Evolutionary conservation across 805 yeast genomes (phyloP).

Genomic region (Pichia membranifaciens): DNA sequence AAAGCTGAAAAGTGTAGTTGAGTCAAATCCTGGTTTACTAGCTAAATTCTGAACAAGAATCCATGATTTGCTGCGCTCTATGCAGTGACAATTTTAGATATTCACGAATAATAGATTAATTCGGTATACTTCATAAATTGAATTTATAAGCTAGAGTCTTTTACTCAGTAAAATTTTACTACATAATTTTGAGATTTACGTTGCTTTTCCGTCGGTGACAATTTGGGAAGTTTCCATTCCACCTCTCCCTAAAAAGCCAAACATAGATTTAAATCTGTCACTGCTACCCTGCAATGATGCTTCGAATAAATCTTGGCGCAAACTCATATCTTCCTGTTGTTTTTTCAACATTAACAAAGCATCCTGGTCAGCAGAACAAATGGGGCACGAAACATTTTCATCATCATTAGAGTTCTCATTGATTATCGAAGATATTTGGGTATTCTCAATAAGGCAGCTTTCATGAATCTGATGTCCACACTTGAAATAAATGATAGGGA

Average conservation of each 20-base stretch:
- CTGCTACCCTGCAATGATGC: conserved; percentile 46
- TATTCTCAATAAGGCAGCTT: conserved; percentile 42
- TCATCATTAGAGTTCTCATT: not conserved
- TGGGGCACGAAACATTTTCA: conserved; percentile 51
- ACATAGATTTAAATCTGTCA: conserved; percentile 67
- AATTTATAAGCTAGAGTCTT: too few species aligned
- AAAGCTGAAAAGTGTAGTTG: conserved; percentile 28
- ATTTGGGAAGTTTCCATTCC: conserved; percentile 50
- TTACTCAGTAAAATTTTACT: too few species aligned
- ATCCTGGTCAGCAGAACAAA: conserved; percentile 67
- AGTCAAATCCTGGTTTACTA: conserved; percentile 23
- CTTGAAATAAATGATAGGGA: conserved; percentile 77
- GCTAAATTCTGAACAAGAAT: conserved; percentile 5
- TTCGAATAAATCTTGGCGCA: conserved; percentile 57
- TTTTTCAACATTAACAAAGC: conserved; percentile 52
- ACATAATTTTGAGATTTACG: too few species aligned
- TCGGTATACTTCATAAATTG: too few species aligned
- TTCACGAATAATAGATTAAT: too few species aligned
- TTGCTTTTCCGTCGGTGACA: too few species aligned
- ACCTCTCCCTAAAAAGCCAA: conserved; percentile 85
- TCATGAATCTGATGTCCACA: conserved; percentile 87
- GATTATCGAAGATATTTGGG: conserved; percentile 15
- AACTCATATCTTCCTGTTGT: conserved; percentile 57
- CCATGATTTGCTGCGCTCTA: too few species aligned
- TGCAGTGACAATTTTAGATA: too few species aligned